Evolutionary conservation across 495 filamentous ascomycete species (phyloP), one percentile per base, ranked within the genome.

Genomic region (Neurospora sp.): DNA sequence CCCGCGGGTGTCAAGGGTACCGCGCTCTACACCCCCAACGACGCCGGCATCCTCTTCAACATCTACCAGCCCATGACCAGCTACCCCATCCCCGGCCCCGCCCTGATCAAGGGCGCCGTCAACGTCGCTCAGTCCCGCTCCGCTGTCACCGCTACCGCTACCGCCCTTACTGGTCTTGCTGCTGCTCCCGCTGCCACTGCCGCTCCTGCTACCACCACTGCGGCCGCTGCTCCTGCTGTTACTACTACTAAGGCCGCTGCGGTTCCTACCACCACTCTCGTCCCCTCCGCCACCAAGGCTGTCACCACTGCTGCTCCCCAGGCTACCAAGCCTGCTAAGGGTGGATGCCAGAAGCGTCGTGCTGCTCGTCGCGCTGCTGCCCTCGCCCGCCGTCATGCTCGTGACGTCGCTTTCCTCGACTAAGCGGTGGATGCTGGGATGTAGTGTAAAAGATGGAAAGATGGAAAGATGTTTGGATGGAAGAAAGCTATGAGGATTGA

Each of bases 1-100:
- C 91, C 91, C 6, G 74, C 82, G 6, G 92, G 91, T 69, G 85
- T 86, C 31, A 78, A 86, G 18, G 92, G 89, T 71, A 90, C 87
- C 3, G 79, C 81, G 31, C 87, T 93, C 11, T 94, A 94, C 81
- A 87, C 81, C 12, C 74, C 86, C 70, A 84, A 80, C 42, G 90
- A 93, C 79, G 81, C 88, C 0, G 90, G 91, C 76, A 90, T 94
- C 78, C 75, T 85, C 71, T 79, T 91, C 80, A 89, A 89, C 83
- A 91, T 92, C 81, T 92, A 92, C 85, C 76, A 79, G 27, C 74
- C 83, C n/a, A 76, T 88, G 35, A 78, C 81, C 39, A 81, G 75
- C 20, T 88, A 88, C 77, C 78, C 78, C 12, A 84, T 88, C 77
- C 86, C 86, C 23, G 85, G 86, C 6, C 87, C 87, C 6, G 40